Evolutionary conservation across 495 filamentous ascomycete genomes (phyloP), one percentile per base, ranked within the genome.

Genomic region (Aspergillus leporis): DNA sequence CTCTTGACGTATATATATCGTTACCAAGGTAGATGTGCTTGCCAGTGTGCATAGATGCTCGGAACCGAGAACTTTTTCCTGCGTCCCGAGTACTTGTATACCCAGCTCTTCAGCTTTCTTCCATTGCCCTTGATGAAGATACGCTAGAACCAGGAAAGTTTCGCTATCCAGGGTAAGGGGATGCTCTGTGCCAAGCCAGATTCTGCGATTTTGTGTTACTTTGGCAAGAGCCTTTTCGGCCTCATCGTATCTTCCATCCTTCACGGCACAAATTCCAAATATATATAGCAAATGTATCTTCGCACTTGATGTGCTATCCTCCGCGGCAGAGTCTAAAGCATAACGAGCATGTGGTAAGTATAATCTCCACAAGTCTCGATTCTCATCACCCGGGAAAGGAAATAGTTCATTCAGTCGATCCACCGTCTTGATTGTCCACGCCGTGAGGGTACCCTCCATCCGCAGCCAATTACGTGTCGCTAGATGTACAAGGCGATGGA

Each of bases 401-500:
- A 63, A 63, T 9, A 53, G 30, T 13, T 14, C 36, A 45, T 30
- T 56, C 10, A 63, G 6, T 31, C 38, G 30, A 16, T 51, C 25
- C 9, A 21, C 22, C 19, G 52, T 30, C 10, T 56, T 53, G 8
- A 1, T 31, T 53, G 25, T 48, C 5, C 32, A 60, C 0, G 5
- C 6, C 18, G n/a, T 10, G 21, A 59, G 45, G 23, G 22, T 21
- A 22, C 31, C 56, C 10, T 40, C 45, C 32, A 53, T 53, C 19
- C 19, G 30, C 23, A 66, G 23, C 55, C 65, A 67, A 48, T 67
- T 70, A 21, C 65, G 54, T 22, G 56, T 67, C 23, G 62, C 62
- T 9, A 70, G 53, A 55, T 62, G 60, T 4, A 67, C 65, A 3
- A 67, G 47, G 21, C 58, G 48, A 51, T 70, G 62, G 5, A 70